Percentiles rank a stretch among this genome's conserved stretches.
Evolutionary conservation across 345 rosid genomes (phyloP).

Genomic region (Citrus hindsii): DNA sequence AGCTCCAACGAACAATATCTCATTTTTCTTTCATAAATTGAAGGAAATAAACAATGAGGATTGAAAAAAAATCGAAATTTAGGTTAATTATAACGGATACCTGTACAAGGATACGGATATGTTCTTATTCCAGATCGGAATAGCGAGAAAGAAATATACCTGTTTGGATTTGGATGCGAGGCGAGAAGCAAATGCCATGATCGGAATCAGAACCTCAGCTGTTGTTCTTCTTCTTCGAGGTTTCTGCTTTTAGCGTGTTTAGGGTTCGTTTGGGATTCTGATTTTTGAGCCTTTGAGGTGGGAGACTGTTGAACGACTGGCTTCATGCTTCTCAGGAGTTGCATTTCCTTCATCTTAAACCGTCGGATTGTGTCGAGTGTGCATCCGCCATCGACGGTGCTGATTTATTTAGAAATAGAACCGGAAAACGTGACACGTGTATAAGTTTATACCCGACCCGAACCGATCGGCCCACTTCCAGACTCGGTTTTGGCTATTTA

Average conservation of each 20-base stretch:
- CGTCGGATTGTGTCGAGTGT: not conserved
- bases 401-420: not conserved
- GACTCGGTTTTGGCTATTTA: not conserved
- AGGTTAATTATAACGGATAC: not conserved
- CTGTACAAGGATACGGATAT: not conserved
- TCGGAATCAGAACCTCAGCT: conserved; percentile 4
- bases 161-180: conserved; percentile 73
- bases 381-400: not conserved
- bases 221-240: not conserved
- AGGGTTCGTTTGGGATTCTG: conserved; percentile 14
- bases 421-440: too few relatives aligned
- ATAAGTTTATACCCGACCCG: too few relatives aligned
- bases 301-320: not conserved
- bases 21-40: not conserved
- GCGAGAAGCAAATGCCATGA: conserved; percentile 77
- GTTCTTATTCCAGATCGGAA: conserved; percentile 8
- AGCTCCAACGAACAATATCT: not conserved
- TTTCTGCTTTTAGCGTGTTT: not conserved
- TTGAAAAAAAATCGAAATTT: not conserved
- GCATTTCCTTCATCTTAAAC: not conserved
- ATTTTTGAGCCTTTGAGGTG: not conserved
- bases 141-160: conserved; percentile 30
- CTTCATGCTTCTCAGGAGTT: not conserved
- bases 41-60: not conserved
- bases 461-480: not conserved